These are phyloP conservation scores for Monosporozyma siamensis DNA, from an alignment of 805 yeast species.

Conservation along the genomic window DNA sequence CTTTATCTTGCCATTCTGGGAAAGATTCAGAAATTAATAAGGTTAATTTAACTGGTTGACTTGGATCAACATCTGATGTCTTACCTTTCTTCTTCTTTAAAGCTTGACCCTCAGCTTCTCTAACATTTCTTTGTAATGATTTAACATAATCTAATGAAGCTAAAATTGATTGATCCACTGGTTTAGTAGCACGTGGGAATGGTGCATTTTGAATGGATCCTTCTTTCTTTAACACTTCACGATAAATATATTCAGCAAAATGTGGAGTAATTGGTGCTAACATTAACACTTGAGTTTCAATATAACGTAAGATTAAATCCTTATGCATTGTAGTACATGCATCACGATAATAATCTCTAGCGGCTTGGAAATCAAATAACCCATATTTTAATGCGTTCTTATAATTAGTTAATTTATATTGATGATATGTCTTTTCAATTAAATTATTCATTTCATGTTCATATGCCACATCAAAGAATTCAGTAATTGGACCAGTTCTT, in stretches of 20 bases:
- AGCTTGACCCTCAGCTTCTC: constrained; percentile 86
- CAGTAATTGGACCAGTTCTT: constrained; percentile 44
- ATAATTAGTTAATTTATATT: constrained; percentile 65
- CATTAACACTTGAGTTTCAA: constrained; percentile 76
- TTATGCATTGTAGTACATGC: constrained; percentile 61
- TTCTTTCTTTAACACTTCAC: constrained; percentile 62
- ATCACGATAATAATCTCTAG: constrained; percentile 96
- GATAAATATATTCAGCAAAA: constrained; percentile 82
- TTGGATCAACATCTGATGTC: constrained; percentile 61
- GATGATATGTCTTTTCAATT: constrained; percentile 62
- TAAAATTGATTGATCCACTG: constrained; percentile 49
- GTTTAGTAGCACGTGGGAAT: constrained; percentile 72
- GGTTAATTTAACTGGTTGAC: constrained; percentile 63
- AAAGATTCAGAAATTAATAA: constrained; percentile 71
- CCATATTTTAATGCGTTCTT: constrained; percentile 87
- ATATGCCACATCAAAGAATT: constrained; percentile 79
- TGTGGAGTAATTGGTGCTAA: constrained; percentile 94
- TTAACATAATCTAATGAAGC: constrained; percentile 77
- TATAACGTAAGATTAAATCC: constrained; percentile 70
- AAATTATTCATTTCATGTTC: constrained; percentile 87
- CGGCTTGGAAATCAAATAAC: constrained; percentile 85
- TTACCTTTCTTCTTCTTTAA: constrained; percentile 83
- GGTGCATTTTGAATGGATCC: constrained; percentile 60
- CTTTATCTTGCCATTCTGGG: constrained; percentile 86
- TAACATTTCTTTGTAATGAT: constrained; percentile 66